Conservation (phyloP, 2,329 filamentous ascomycete genomes). For the Ceratocystis eucalypticola region DNA sequence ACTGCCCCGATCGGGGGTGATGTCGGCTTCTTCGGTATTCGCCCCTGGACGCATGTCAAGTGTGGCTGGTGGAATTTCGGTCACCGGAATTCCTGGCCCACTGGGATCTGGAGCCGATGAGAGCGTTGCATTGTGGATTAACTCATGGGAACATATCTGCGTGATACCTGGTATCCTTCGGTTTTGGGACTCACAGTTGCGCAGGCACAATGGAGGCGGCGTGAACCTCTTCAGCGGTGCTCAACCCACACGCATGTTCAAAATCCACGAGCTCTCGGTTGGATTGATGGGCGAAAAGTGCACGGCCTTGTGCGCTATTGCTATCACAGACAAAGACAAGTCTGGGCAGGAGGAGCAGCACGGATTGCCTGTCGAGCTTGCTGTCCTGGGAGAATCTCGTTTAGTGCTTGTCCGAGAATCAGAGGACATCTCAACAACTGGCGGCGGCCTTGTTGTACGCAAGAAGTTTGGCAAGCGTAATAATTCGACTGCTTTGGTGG, state of each 20-base stretch:
- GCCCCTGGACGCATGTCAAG: slow-evolving; percentile 39
- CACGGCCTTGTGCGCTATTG: slow-evolving; percentile 36
- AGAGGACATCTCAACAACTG: slow-evolving; percentile 32
- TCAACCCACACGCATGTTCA: slow-evolving; percentile 42
- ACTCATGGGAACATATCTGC: slow-evolving; percentile 42
- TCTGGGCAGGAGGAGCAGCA: slow-evolving; percentile 23
- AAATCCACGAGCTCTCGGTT: slow-evolving; percentile 38
- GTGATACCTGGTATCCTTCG: slow-evolving; percentile 41
- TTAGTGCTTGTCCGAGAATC: slow-evolving; percentile 42
- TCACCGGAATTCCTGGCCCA: slow-evolving; percentile 33
- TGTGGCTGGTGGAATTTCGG: slow-evolving; percentile 40
- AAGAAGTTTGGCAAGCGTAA: slow-evolving; percentile 25
- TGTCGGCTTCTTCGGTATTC: slow-evolving; percentile 29
- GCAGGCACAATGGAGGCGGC: slow-evolving; percentile 36
- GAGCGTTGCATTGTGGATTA: slow-evolving; percentile 43
- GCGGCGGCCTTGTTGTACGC: slow-evolving; percentile 27
- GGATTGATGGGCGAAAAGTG: slow-evolving; percentile 46
- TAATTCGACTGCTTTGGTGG: slow-evolving; percentile 36
- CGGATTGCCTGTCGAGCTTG: slow-evolving; percentile 38
- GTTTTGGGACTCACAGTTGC: slow-evolving; percentile 48
- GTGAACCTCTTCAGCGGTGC: slow-evolving; percentile 43
- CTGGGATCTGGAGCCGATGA: slow-evolving; percentile 37
- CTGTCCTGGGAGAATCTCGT: slow-evolving; percentile 43
- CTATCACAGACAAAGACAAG: slow-evolving; percentile 25
- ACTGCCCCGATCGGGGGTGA: slow-evolving; percentile 29